These are phyloP conservation scores for Candida tibetensis DNA, from an alignment of 805 yeast genomes.

Conservation along the genomic window DNA sequence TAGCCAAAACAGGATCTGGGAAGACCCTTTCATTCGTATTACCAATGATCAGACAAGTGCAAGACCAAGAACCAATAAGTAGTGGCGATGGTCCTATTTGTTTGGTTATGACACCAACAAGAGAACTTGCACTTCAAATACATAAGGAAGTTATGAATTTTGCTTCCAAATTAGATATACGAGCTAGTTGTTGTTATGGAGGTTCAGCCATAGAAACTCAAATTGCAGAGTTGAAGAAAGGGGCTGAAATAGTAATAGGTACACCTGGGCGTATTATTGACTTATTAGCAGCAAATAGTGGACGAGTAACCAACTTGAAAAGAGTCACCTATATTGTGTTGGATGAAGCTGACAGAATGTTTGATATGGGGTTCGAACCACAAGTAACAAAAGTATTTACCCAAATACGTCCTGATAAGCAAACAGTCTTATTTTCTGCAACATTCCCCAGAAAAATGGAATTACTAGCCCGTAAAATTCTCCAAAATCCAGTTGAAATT, in stretches of 20 bases:
- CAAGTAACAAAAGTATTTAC: slow-evolving; percentile 80
- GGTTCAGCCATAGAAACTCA: slow-evolving; percentile 83
- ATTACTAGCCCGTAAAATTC: slow-evolving; percentile 61
- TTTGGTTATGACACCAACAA: slow-evolving; percentile 80
- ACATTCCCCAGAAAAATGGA: slow-evolving; percentile 86
- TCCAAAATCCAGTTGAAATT: slow-evolving; percentile 68
- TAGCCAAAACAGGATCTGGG: slow-evolving; percentile 96
- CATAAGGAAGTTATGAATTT: slow-evolving; percentile 63
- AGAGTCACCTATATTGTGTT: slow-evolving; percentile 79
- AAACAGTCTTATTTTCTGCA: slow-evolving; percentile 89
- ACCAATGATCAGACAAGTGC: slow-evolving; percentile 81
- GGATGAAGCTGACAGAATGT: slow-evolving; percentile 96
- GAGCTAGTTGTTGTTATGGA: slow-evolving; percentile 82
- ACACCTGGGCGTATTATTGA: slow-evolving; percentile 97
- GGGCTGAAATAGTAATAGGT: slow-evolving; percentile 79
- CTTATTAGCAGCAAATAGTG: slow-evolving; percentile 76
- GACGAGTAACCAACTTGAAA: slow-evolving; percentile 64
- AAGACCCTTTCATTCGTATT: slow-evolving; percentile 85
- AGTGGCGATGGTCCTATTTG: slow-evolving; percentile 69
- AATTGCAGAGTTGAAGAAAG: slow-evolving; percentile 73
- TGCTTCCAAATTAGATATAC: slow-evolving; percentile 45
- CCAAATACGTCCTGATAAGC: slow-evolving; percentile 80
- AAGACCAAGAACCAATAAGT: slow-evolving; percentile 58
- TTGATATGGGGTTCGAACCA: slow-evolving; percentile 96
- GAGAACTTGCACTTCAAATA: slow-evolving; percentile 89